Evolutionary conservation across 2,329 filamentous ascomycete species (phyloP), one percentile per base, ranked within the genome.

Genomic region (Pseudocercospora fijiensis): DNA sequence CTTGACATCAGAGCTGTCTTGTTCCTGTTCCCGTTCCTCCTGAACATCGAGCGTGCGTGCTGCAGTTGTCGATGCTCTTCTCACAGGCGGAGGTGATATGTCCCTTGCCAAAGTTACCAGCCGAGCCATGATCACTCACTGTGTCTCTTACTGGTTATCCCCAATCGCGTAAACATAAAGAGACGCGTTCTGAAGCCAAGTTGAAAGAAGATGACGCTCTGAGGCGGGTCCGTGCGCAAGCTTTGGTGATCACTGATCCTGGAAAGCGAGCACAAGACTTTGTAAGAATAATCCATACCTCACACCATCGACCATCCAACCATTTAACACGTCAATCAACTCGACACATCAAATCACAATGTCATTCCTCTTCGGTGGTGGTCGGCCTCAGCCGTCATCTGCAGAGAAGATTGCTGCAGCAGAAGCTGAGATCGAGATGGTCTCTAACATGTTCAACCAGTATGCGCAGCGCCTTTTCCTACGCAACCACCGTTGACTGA

Each of bases 401-500:
- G 93, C 92, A 79, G 91, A 98, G 85, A 99, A 98, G 86, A 95
- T 99, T 78, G 90, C 91, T 74, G 91, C 92, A 74, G 93, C 96
- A 73, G 94, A 99, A 83, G 90, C 92, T 71, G 96, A 99, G 83
- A 92, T 98, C 80, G 95, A 97, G 81, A 93, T 98, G 84, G 88
- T 97, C 72, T 91, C 92, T 67, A 93, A 97, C 80, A 97, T 98
- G 89, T 96, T 96, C 85, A 94, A 92, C 83, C 91, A 95, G 95
- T 98, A 86, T 66, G 79, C 47, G 20, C 60, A 20, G 26, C 10
- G 10, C 11, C 11, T 4, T 10, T 1, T 6, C 1, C 13, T 7
- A 28, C n/a, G 26, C 4, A 37, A 49, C 55, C 47, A 63, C 59
- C 28, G 37, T 41, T 16, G 16, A 41, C 67, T 69, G 28, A 59